Evolutionary conservation across 2,329 filamentous ascomycete genomes (phyloP), one percentile per base, ranked within the genome.

Genomic region (Didymella sp.): DNA sequence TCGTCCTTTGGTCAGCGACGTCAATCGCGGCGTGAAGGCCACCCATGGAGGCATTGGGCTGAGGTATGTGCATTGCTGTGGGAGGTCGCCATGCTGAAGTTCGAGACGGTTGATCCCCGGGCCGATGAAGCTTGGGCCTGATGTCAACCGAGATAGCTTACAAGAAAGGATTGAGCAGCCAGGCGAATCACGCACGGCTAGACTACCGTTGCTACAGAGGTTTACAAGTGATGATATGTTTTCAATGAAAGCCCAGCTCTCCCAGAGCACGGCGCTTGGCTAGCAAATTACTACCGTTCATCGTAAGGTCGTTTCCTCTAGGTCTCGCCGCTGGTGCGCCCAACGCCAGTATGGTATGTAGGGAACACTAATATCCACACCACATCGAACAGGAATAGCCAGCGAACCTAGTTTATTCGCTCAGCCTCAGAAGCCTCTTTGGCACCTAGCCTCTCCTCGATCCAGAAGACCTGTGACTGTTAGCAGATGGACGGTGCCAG

Each of bases 11-110:
- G 64, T 62, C 50, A 68, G 55, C 42, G 60, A 62, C 56, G 64
- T 65, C 60, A 64, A 61, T 67, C 72, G 74, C 69, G 67, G 67
- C 69, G 67, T 71, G 59, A 67, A 71, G 58, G 70, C 67, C 70
- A 73, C 70, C 73, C 76, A 77, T 75, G 69, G 75, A 78, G 76
- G 76, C 76, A 78, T 78, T 66, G 69, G 69, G 69, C 69, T 69
- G 59, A 63, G 58, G 66, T 60, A 61, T 70, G 64, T 63, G 63
- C 65, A 66, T 71, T 63, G 63, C 58, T 53, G 56, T 48, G 48
- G 56, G 17, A 17, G 25, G 51, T 56, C 56, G 51, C 40, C 60
- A 59, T 65, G 60, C 59, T 58, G 54, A 67, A 58, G 58, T 69
- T 67, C 60, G 66, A 56, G 57, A 64, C 62, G 69, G 64, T 58